A percentile compares a stretch with the other conserved stretches of the same genome.
Evolutionary conservation across 208 protist genomes (phyloP).

Genomic region (Trypanosoma scelopori): DNA sequence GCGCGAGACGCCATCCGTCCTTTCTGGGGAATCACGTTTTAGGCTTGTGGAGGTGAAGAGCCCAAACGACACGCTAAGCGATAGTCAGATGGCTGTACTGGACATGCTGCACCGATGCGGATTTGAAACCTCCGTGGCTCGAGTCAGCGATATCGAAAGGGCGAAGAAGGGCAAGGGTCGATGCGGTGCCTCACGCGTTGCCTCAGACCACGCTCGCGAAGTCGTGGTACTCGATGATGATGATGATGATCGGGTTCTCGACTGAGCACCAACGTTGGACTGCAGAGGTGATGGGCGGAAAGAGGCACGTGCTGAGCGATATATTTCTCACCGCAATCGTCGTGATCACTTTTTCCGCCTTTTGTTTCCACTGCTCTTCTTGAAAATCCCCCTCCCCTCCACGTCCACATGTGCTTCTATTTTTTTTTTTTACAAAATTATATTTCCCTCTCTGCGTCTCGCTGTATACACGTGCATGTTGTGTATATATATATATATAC

Average conservation of each 20-base stretch:
- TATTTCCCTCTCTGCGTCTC: too few species aligned
- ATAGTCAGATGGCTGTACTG: constrained; percentile 64
- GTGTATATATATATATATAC: too few species aligned
- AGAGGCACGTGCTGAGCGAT: too few species aligned
- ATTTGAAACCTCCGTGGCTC: constrained; percentile 81
- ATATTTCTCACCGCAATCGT: too few species aligned
- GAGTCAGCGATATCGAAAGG: constrained; percentile 84
- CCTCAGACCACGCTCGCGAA: neutral
- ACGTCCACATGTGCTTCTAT: too few species aligned
- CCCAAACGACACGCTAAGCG: constrained; percentile 66
- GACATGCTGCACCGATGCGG: constrained; percentile 66
- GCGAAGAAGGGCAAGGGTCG: neutral
- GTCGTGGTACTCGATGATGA: neutral
- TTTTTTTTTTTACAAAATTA: constrained; percentile 27
- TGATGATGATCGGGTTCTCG: neutral
- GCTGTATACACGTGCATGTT: too few species aligned
- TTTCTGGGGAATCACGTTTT: constrained; percentile 29
- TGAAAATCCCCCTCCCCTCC: too few species aligned
- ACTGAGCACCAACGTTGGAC: neutral
- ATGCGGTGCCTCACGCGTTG: neutral
- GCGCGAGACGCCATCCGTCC: constrained; percentile 16
- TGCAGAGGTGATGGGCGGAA: too few species aligned
- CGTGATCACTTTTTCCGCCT: neutral
- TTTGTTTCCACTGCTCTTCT: constrained; percentile 9
- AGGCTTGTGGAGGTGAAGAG: constrained; percentile 81